A percentile compares a stretch with the other conserved stretches of the same genome.
Evolutionary conservation across 768 basidiomycete species (phyloP).

Genomic region (Candolleomyces efflorescens): DNA sequence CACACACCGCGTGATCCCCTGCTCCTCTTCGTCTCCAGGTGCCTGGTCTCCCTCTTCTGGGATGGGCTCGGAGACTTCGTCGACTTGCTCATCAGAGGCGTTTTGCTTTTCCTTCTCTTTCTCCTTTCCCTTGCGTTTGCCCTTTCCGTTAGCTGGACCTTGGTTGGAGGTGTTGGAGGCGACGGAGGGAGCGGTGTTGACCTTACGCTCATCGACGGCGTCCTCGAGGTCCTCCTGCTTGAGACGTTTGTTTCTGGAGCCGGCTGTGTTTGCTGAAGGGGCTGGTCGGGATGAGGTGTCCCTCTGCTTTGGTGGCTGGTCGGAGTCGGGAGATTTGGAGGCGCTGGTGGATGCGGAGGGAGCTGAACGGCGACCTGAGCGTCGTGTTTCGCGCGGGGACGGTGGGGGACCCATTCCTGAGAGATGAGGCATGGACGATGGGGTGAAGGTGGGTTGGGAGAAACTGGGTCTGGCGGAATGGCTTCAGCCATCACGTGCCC

Average conservation of each 20-base stretch:
- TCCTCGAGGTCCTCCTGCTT: constrained; percentile 78
- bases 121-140: constrained; percentile 56
- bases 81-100: constrained; percentile 16
- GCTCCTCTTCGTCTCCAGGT: constrained; percentile 58
- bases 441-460: not conserved
- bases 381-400: constrained; percentile 72
- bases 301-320: constrained; percentile 51
- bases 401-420: constrained; percentile 74
- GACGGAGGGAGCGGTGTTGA: constrained; percentile 27
- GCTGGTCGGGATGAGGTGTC: constrained; percentile 38
- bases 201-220: constrained; percentile 51
- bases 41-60: constrained; percentile 36
- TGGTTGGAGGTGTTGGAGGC: constrained; percentile 29
- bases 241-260: constrained; percentile 50
- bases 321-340: constrained; percentile 73
- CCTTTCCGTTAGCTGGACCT: constrained; percentile 21
- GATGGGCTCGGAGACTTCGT: constrained; percentile 20
- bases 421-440: constrained; percentile 51
- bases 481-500: not conserved
- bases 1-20: constrained; percentile 75
- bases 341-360: constrained; percentile 63
- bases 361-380: constrained; percentile 70
- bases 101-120: constrained; percentile 43
- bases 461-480: not conserved
- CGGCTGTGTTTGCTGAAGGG: constrained; percentile 34